Conservation (phyloP, 345 rosid species). For the Eucalyptus virginea region DNA sequence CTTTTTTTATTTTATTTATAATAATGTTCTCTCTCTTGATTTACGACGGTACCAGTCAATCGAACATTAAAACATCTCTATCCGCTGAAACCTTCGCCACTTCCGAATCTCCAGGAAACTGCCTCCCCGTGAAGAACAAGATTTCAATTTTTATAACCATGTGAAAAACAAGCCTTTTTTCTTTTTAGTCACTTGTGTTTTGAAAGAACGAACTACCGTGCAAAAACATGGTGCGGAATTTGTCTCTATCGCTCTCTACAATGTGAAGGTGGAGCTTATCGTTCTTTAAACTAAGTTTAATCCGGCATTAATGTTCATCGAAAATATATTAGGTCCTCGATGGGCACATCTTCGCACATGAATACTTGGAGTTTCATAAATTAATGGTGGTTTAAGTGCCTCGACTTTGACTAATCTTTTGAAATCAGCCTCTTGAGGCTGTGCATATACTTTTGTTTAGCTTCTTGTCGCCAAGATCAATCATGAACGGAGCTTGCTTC, state of each 20-base stretch:
- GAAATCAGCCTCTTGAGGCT: background rate
- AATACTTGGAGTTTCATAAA: background rate
- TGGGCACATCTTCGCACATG: background rate
- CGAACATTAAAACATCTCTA: background rate
- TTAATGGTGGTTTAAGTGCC: background rate
- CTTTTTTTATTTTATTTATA: background rate
- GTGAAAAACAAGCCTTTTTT: background rate
- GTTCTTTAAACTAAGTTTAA: background rate
- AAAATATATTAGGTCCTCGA: background rate
- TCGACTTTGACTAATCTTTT: background rate
- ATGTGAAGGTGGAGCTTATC: background rate
- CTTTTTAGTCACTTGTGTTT: background rate
- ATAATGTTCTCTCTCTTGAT: background rate
- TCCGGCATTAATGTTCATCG: background rate
- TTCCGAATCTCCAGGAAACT: background rate
- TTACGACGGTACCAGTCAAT: background rate
- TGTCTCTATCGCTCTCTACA: background rate
- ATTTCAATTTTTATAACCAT: background rate
- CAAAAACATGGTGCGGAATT: background rate
- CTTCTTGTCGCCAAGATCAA: background rate
- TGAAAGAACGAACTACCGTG: background rate
- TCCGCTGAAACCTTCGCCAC: background rate
- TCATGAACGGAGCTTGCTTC: background rate
- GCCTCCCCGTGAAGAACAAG: background rate
- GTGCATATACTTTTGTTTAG: background rate